Evolutionary conservation across 495 filamentous ascomycete genomes (phyloP).

Genomic region (Apodospora peruviana): DNA sequence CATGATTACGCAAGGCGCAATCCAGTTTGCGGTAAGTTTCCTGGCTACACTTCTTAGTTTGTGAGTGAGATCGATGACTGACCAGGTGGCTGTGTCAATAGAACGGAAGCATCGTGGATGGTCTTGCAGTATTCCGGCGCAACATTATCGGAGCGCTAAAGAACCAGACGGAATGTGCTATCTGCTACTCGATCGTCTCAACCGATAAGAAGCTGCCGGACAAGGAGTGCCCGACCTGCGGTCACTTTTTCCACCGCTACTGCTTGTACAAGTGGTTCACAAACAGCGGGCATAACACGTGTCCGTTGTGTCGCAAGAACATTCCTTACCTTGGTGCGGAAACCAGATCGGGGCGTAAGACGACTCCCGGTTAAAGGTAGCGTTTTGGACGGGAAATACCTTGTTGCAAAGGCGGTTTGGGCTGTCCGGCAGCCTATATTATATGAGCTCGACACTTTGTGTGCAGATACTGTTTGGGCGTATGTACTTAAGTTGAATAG

Average conservation of each 20-base stretch:
- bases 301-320: conserved; percentile 81
- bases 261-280: conserved; percentile 97
- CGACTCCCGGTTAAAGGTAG: too few species aligned
- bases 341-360: too few species aligned
- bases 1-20: conserved; percentile 79
- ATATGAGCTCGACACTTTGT: too few species aligned
- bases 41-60: neutral
- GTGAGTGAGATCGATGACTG: neutral
- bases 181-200: conserved; percentile 91
- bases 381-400: too few species aligned
- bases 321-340: conserved; percentile 67
- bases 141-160: conserved; percentile 84
- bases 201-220: conserved; percentile 81
- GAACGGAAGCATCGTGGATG: conserved; percentile 80
- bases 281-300: conserved; percentile 82
- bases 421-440: too few species aligned
- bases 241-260: conserved; percentile 82
- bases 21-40: conserved; percentile 73
- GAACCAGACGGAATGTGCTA: conserved; percentile 91
- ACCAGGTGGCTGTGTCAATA: conserved; percentile 18
- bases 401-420: too few species aligned
- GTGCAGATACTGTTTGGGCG: too few species aligned
- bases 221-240: conserved; percentile 88
- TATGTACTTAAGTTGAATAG: too few species aligned
- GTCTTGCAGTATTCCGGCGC: conserved; percentile 70